Base-by-base conservation (phyloP, 2,329 filamentous ascomycete genomes). In the Chaetothyriales sp. region DNA sequence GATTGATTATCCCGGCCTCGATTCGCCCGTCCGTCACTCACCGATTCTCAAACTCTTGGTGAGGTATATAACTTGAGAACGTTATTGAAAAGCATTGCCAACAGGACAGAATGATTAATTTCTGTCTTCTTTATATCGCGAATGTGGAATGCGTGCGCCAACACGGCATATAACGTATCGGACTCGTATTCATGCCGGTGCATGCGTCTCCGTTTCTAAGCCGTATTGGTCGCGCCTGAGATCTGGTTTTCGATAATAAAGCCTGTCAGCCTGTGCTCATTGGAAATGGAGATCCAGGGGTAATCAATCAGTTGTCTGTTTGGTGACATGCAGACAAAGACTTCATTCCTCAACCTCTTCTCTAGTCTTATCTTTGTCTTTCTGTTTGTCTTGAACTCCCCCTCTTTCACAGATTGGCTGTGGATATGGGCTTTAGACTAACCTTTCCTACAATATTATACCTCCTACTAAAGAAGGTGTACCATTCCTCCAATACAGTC, bases 401-500 rank as follows among this genome's bases (percentile, higher is more conserved):
- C 12, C 18, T 39, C 48, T 15, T 8, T 25, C 18, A 26, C 45
- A 25, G 25, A 18, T 25, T 26, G 22, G 45, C 45, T 15, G 19
- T 25, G 18, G 22, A 20, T 32, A 8, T 15, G n/a, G 32, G 32
- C 9, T 19, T 36, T 9, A 12, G 22, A 59, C 57, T 57, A 52
- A 72, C 68, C 61, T 70, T 70, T 44, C 70, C 70, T 43, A 72
- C 69, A 49, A 96, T 78, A 62, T 95, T 96, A 71, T 98, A 98
- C 52, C 92, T 77, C 73, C 96, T 98, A 59, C 84, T 86, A 69
- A 98, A 98, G 70, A 94, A 98, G 1, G 84, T 94, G 56, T 83
- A 80, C 92, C 92, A 98, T 66, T 98, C 92, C 49, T 90, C 77
- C 54, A 98, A 71, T 2, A 84, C 82, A 22, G 78, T 79, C 72